These are phyloP conservation scores for Candida krabiensis DNA, from an alignment of 805 yeast genomes.

Conservation along the genomic window DNA sequence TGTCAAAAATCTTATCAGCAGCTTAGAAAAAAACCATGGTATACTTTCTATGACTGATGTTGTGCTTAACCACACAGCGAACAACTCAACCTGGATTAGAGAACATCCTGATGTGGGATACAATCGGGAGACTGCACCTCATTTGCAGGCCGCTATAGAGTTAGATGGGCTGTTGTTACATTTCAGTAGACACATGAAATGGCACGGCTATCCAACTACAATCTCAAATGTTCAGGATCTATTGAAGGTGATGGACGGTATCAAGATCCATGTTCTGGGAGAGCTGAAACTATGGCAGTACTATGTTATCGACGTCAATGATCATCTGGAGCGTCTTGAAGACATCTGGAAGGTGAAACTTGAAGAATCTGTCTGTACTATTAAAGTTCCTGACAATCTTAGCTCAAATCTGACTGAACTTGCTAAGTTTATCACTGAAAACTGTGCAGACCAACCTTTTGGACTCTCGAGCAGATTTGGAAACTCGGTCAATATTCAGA, in stretches of 20 bases:
- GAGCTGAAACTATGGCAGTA: conserved; percentile 81
- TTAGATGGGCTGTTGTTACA: conserved; percentile 68
- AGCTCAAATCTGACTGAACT: conserved; percentile 47
- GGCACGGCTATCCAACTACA: conserved; percentile 61
- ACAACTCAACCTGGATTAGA: conserved; percentile 81
- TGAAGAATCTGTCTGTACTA: conserved; percentile 13
- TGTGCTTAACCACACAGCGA: conserved; percentile 93
- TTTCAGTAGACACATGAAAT: conserved; percentile 58
- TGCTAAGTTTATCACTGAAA: conserved; percentile 47
- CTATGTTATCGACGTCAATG: conserved; percentile 65
- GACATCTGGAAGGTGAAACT: conserved; percentile 32
- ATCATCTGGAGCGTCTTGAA: conserved; percentile 40
- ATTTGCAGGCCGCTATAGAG: conserved; percentile 79
- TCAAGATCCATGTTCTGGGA: conserved; percentile 66
- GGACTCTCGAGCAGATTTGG: conserved; percentile 49
- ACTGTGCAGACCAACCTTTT: conserved; percentile 42
- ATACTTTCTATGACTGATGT: conserved; percentile 85
- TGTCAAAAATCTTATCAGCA: conserved; percentile 49
- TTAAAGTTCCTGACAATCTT: conserved; percentile 45
- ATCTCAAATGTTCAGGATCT: conserved; percentile 56
- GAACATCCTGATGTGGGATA: conserved; percentile 92
- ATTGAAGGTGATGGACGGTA: conserved; percentile 60
- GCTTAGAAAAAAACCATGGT: conserved; percentile 53
- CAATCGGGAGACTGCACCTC: conserved; percentile 85
- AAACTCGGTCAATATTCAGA: conserved; percentile 51